Base-by-base conservation (phyloP, 1,284 basidiomycete species). In the Moniliophthora roreri region DNA sequence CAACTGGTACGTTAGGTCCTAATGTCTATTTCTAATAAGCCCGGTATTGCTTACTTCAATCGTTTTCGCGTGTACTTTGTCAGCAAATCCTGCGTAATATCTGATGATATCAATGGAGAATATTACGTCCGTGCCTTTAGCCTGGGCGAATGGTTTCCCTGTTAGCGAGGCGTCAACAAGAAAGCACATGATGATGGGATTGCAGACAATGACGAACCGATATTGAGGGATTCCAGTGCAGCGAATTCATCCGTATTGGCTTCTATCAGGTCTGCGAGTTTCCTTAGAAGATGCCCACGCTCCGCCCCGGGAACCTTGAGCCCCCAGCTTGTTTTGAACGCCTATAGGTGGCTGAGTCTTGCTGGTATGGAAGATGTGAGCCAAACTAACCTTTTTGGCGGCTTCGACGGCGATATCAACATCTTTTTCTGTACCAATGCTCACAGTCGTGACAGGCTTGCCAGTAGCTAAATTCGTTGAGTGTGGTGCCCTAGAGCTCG, bases 11-110 rank as follows among this genome's bases (percentile, higher is more conserved):
- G 28, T 32, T 32, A 32, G 28, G 7, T 11, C 28, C 28, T 45
- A 32, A 32, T 15, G 24, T 48, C 28, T 37, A 13, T 40, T 11
- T 8, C 21, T 21, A 23, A 39, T 9, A 36, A 23, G 2, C 6
- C 10, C 16, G 35, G n/a, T n/a, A n/a, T n/a, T n/a, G n/a, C 64
- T 38, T 11, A 73, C 61, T 65, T 83, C 79, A 64, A 89, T 84
- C 55, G 78, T 76, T 68, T 87, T 81, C 38, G 89, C 90, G 52
- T 81, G 74, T 60, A 87, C 77, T 77, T 91, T 92, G 77, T 91
- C 90, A 5, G 80, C 79, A 79, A 79, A 82, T 44, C 80, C 80
- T 36, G 73, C 73, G 53, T 79, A 82, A 64, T 81, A 82, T 50
- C 85, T 76, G 64, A 88, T 74, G 55, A 69, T 71, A 51, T 70